Evolutionary conservation across 805 yeast genomes (phyloP), one percentile per base, ranked within the genome.

Genomic region (Monosporozyma solicola): DNA sequence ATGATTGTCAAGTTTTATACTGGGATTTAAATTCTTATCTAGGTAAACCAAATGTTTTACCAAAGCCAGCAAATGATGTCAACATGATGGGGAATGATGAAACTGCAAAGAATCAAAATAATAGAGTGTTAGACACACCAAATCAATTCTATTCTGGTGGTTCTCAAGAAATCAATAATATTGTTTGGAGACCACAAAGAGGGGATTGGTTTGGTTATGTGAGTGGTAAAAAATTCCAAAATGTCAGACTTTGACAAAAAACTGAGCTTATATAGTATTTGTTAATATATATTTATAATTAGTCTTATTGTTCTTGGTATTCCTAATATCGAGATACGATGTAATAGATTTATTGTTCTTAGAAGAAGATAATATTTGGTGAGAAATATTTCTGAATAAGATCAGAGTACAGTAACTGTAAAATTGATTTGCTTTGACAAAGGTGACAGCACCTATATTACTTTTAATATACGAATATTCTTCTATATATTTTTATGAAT

Each of bases 171-270:
- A 78, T 90, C 22, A 91, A 90, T 68, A 80, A 83, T 61, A 82
- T 84, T 13, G 74, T 84, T 47, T 89, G 96, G 95, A 75, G 76
- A 51, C 76, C 78, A 7, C 58, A 60, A 48, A 53, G 54, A 11
- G 96, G 92, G 13, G 84, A 83, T 57, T 89, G 95, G 95, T 74
- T 88, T 57, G 96, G 95, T 3, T 80, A 55, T 32, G 70, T 70
- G 3, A 58, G 68, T 47, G 72, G 73, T 11, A 72, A 70, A 46
- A 68, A 64, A 2, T 63, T 72, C 49, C 72, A 71, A 50, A 71
- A 67, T 47, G 69, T 72, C 11, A 67, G 59, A 44, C 57, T 49
- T 25, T 48, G 29, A 16, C 41, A 27, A 44, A 27, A 44, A 47
- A 11, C 16, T 3, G 16, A 13, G 7, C 31, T 5, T 7, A 13